A percentile compares a stretch with the other conserved stretches of the same genome.
Conservation (phyloP, 805 yeast species). For the Cyberlindnera xylosilytica region DNA sequence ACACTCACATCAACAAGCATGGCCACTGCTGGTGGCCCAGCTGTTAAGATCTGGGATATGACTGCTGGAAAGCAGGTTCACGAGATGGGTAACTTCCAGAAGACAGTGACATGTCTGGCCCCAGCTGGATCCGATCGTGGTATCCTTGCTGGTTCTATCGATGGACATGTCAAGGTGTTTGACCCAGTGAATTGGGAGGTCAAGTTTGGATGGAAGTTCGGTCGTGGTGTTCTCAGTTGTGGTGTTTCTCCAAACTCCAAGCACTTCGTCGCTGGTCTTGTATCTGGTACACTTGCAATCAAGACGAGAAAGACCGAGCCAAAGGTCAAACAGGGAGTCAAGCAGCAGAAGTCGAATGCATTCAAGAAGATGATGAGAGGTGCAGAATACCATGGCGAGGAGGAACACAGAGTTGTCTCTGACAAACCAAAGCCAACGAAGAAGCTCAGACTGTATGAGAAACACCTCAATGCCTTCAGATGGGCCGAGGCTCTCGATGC, state of each 20-base stretch:
- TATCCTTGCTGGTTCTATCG: slow-evolving; percentile 90
- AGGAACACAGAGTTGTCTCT: slow-evolving; percentile 67
- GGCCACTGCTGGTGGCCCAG: slow-evolving; percentile 78
- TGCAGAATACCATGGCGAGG: slow-evolving; percentile 85
- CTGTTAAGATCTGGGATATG: slow-evolving; percentile 88
- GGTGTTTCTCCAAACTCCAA: slow-evolving; percentile 84
- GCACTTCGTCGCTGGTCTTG: slow-evolving; percentile 89
- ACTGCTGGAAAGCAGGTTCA: slow-evolving; percentile 68
- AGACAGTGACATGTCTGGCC: slow-evolving; percentile 85
- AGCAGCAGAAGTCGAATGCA: slow-evolving; percentile 52
- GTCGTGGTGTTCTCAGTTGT: slow-evolving; percentile 86
- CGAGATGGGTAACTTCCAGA: slow-evolving; percentile 83
- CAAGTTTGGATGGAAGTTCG: slow-evolving; percentile 96
- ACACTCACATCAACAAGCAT: slow-evolving; percentile 68
- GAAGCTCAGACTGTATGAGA: slow-evolving; percentile 79
- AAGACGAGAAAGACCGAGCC: slow-evolving; percentile 60
- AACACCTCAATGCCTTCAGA: slow-evolving; percentile 77
- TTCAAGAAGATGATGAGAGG: slow-evolving; percentile 87
- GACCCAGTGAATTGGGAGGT: slow-evolving; percentile 82
- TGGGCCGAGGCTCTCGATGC: slow-evolving; percentile 92
- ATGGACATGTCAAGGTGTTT: slow-evolving; percentile 95
- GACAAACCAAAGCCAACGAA: slow-evolving; percentile 54
- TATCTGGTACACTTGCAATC: slow-evolving; percentile 84
- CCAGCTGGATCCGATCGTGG: slow-evolving; percentile 66
- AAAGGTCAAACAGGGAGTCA: slow-evolving; percentile 20